Base-by-base conservation (phyloP, 1,139 yeast genomes). In the Debaryomycetaceae sp. region DNA sequence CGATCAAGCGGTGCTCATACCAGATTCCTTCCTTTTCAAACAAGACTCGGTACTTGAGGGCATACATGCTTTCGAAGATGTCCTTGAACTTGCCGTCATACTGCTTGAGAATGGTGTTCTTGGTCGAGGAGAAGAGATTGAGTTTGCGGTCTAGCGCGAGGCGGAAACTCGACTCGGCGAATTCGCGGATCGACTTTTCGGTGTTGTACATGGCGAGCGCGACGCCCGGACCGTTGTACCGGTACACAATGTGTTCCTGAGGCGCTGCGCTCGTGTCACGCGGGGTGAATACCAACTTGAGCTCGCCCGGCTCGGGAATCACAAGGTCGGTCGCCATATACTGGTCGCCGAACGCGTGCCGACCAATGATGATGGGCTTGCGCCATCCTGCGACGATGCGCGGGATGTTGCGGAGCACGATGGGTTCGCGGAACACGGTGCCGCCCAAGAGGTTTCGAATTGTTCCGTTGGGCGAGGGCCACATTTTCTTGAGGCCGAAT, bases 301-400 rank as follows among this genome's bases (percentile, higher is more conserved):
- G 62, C 36, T 66, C 70, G 37, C 92, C 92, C 25, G 82, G 77
- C 33, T 67, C 73, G 23, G 77, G 74, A 26, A 80, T 62, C 16
- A 78, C 69, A 38, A 78, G 60, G 51, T 80, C 87, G 25, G 86
- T 79, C 32, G 87, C 85, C 55, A 77, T 77, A 56, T 80, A 80
- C 55, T 80, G 92, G 50, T 80, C 93, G 40, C 87, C 92, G 47
- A 73, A 77, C 13, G 90, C 92, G 41, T 80, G 92, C 69, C 92
- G 76, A 30, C 92, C 92, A 47, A 80, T 80, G 38, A 80, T 77
- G 49, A 80, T 80, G 33, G 92, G 90, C 47, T 79, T 65, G 45
- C 77, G 76, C 92, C 92, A 80, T 23, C 77, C 76, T 23, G 83
- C 80, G 21, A 80, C 73, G 41, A 79, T 64, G 50, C 90, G 61